Percentiles rank a stretch among this genome's conserved stretches.
Conservation (phyloP, 352 stramenopile species). For the Phytopythium ostracodes region DNA sequence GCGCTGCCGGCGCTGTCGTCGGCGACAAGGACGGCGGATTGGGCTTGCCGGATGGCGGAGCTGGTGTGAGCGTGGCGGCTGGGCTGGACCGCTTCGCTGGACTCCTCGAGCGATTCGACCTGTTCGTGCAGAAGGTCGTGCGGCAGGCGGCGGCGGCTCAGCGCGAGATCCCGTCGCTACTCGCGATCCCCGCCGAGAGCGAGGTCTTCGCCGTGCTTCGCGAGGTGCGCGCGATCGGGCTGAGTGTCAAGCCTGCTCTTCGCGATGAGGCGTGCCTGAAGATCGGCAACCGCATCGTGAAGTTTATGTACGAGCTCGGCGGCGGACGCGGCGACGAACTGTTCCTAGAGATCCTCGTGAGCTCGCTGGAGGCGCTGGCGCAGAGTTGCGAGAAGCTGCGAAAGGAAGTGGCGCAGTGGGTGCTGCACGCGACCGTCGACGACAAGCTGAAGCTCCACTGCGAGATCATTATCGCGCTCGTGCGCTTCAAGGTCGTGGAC, state of each 20-base stretch:
- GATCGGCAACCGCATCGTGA: conserved; percentile 96
- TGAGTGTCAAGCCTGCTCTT: conserved; percentile 67
- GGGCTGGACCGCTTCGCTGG: conserved; percentile 80
- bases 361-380: conserved; percentile 92
- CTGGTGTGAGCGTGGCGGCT: conserved; percentile 62
- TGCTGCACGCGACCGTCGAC: conserved; percentile 92
- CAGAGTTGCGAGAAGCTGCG: conserved; percentile 91
- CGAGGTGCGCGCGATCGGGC: conserved; percentile 70
- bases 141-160: conserved; percentile 68
- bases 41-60: conserved; percentile 17
- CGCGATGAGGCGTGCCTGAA: conserved; percentile 92
- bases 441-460: conserved; percentile 95
- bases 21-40: conserved; percentile 35
- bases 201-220: conserved; percentile 82
- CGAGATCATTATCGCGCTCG: conserved; percentile 93
- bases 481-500: conserved; percentile 93
- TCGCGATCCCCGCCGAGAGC: conserved; percentile 69
- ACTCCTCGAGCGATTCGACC: conserved; percentile 83
- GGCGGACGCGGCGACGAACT: conserved; percentile 88
- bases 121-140: conserved; percentile 86
- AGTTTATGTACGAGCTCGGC: conserved; percentile 94
- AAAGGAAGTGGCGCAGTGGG: conserved; percentile 93
- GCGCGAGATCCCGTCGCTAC: conserved; percentile 69
- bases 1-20: conserved; percentile 8
- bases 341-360: conserved; percentile 94